Percentiles rank a stretch among this genome's conserved stretches.
phyloP scores from a whole-genome alignment of 2,329 filamentous ascomycete species.

The Colletotrichum caudatum region DNA sequence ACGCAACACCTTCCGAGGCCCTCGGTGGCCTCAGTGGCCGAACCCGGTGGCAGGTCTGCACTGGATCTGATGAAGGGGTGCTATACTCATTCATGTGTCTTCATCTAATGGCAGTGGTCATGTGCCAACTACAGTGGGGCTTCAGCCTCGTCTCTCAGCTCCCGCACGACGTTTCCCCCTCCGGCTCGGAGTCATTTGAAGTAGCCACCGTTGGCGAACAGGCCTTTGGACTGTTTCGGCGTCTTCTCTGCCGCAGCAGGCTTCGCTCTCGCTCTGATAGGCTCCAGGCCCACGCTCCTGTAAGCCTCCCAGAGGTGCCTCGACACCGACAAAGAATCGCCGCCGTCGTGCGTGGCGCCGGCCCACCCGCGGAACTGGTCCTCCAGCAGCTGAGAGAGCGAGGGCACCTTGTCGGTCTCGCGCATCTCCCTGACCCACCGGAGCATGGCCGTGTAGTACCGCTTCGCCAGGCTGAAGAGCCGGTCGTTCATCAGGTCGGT shows the following conservation, averaged over 20 bases:
- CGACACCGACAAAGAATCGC: not conserved
- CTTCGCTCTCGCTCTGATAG: not conserved
- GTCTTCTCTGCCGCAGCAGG: not conserved
- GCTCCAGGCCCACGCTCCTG: not conserved
- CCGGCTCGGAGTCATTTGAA: not conserved
- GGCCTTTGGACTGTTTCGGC: not conserved
- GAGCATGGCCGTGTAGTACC: slow-evolving; percentile 17
- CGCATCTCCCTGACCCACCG: not conserved
- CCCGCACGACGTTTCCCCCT: not conserved
- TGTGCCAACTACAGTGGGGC: not conserved
- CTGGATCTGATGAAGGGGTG: not conserved
- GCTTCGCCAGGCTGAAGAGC: slow-evolving; percentile 7
- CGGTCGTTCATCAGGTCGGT: not conserved
- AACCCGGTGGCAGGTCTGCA: not conserved
- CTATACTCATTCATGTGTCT: not conserved
- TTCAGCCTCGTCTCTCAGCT: not conserved
- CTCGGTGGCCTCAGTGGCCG: not conserved
- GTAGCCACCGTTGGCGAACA: not conserved
- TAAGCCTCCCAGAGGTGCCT: slow-evolving; percentile 2
- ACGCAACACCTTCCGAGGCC: not conserved
- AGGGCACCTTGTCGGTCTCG: not conserved
- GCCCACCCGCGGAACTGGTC: not conserved
- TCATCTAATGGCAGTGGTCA: not conserved
- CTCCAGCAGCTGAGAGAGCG: not conserved
- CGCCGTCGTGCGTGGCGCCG: not conserved